Evolutionary conservation across 495 filamentous ascomycete genomes (phyloP).

Genomic region (Penicillium riverlandense): DNA sequence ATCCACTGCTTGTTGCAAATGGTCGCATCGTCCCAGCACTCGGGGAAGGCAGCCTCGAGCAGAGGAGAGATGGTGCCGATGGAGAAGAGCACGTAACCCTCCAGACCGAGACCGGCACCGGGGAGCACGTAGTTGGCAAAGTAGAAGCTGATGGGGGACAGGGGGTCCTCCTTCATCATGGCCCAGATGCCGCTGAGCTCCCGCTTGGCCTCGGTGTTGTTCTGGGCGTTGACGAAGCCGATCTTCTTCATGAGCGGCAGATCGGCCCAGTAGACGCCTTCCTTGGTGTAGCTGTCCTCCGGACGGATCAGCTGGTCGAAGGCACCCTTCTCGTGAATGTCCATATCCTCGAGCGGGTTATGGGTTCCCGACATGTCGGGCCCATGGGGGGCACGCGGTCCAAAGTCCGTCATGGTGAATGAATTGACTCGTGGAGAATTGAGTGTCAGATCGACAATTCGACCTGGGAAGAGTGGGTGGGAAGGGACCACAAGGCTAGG

Average conservation of each 20-base stretch:
- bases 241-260: conserved; percentile 57
- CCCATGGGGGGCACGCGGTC: conserved; percentile 47
- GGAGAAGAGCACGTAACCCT: conserved; percentile 91
- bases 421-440: conserved; percentile 7
- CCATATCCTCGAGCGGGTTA: conserved; percentile 47
- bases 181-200: conserved; percentile 61
- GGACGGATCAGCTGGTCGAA: conserved; percentile 70
- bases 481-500: too few relatives aligned
- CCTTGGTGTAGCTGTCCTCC: conserved; percentile 69
- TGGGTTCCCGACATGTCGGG: conserved; percentile 47
- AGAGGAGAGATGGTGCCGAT: conserved; percentile 82
- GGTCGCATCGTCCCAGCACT: conserved; percentile 58
- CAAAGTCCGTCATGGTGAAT: conserved; percentile 44
- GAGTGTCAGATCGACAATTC: too few relatives aligned
- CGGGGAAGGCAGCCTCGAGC: conserved; percentile 58
- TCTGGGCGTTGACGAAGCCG: conserved; percentile 62
- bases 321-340: conserved; percentile 57
- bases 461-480: too few relatives aligned
- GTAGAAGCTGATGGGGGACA: conserved; percentile 75
- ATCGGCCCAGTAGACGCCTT: conserved; percentile 91
- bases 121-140: conserved; percentile 82
- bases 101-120: conserved; percentile 79
- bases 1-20: conserved; percentile 71
- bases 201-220: conserved; percentile 53
- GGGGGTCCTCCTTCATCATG: conserved; percentile 75